Conservation (phyloP, 257 asterid genomes). For the Solanum virginianum region DNA sequence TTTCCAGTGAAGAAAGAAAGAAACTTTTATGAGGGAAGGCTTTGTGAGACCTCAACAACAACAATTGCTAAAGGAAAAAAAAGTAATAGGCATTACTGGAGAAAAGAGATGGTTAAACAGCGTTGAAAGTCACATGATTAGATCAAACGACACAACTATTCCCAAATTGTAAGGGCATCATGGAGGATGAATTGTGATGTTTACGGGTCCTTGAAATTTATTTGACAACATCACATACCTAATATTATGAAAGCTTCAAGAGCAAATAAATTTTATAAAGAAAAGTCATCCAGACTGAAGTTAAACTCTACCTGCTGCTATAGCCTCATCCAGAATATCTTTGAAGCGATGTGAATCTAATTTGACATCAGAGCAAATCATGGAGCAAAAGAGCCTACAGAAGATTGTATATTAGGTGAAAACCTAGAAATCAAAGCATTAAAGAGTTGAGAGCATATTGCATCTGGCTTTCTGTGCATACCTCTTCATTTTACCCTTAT, state of each 20-base stretch:
- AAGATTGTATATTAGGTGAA: neutral
- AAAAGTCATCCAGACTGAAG: neutral
- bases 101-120: neutral
- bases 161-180: neutral
- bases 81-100: neutral
- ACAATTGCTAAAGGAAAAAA: neutral
- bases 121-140: neutral
- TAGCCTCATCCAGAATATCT: conserved; percentile 74
- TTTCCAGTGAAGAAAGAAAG: neutral
- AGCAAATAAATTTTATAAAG: neutral
- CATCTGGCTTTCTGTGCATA: neutral
- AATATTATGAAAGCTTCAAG: neutral
- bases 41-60: neutral
- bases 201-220: neutral
- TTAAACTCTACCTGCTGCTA: conserved; percentile 32
- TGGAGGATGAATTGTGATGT: neutral
- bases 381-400: conserved; percentile 81
- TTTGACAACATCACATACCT: neutral
- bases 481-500: conserved; percentile 87
- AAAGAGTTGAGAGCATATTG: neutral
- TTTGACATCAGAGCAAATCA: conserved; percentile 78
- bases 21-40: neutral
- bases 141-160: neutral
- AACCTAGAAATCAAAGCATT: neutral
- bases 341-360: conserved; percentile 94